Percentiles rank a stretch among this genome's conserved stretches.
These are phyloP conservation scores for Rhizopus arrhizus DNA, from an alignment of 371 early-diverging fungal species.

Conservation along the genomic window DNA sequence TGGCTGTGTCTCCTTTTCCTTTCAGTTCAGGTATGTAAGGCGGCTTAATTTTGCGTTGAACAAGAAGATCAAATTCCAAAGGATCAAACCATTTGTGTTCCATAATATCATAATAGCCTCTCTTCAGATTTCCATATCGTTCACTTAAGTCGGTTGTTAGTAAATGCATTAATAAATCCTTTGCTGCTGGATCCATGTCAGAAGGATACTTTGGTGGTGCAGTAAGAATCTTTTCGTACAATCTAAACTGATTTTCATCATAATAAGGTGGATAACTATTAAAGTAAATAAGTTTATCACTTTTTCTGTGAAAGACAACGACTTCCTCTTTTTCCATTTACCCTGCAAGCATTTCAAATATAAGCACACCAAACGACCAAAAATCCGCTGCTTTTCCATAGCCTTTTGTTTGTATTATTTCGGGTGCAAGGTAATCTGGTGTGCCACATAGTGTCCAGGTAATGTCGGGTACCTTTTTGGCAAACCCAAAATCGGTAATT, in stretches of 20 bases:
- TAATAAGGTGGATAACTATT: constrained; percentile 84
- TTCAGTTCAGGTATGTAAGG: constrained; percentile 70
- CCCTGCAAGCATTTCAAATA: constrained; percentile 95
- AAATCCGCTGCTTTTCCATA: constrained; percentile 98
- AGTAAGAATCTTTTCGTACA: constrained; percentile 91
- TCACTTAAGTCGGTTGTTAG: constrained; percentile 82
- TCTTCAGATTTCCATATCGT: constrained; percentile 86
- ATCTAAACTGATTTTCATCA: constrained; percentile 89
- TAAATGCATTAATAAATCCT: constrained; percentile 84
- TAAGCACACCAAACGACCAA: constrained; percentile 98
- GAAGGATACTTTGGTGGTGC: constrained; percentile 80
- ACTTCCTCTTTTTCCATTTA: constrained; percentile 29
- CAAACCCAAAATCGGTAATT: constrained; percentile 99
- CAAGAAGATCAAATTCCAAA: constrained; percentile 66
- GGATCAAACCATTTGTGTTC: constrained; percentile 76
- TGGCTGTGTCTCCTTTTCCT: constrained; percentile 66
- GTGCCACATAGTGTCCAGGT: constrained; percentile 95
- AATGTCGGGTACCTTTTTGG: constrained; percentile 74
- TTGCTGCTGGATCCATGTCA: constrained; percentile 80
- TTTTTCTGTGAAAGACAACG: constrained; percentile 12
- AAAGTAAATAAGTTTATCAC: constrained; percentile 9
- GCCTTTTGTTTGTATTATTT: constrained; percentile 27
- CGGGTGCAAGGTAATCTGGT: constrained; percentile 82
- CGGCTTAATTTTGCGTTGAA: constrained; percentile 58
- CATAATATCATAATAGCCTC: constrained; percentile 69